phyloP scores from a whole-genome alignment of 352 stramenopile species.

The Globisporangium splendens region DNA sequence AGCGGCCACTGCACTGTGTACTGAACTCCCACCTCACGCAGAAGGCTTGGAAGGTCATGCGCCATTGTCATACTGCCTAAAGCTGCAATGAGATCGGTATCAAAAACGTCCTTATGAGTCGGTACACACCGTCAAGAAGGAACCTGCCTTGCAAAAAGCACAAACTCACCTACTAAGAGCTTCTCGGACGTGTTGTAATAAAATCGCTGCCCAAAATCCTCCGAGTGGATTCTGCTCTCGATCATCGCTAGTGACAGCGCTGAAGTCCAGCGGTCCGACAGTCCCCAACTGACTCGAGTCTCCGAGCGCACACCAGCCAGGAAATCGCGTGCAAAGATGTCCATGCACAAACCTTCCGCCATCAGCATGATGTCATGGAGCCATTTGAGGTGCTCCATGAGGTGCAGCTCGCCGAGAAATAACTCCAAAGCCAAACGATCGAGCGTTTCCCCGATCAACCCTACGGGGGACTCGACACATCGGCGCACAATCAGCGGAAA shows the following conservation, averaged over 20 bases:
- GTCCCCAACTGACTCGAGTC: conserved; percentile 39
- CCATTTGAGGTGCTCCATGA: conserved; percentile 55
- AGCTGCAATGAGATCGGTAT: conserved; percentile 17
- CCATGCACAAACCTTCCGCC: conserved; percentile 67
- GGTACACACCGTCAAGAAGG: not conserved
- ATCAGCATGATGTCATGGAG: conserved; percentile 67
- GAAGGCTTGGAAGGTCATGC: conserved; percentile 22
- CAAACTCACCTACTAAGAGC: conserved; percentile 36
- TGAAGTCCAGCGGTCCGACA: conserved; percentile 42
- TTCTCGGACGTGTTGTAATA: conserved; percentile 35
- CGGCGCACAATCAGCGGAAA: conserved; percentile 42
- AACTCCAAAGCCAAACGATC: conserved; percentile 43
- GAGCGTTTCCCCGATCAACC: conserved; percentile 31
- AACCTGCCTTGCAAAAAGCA: not conserved
- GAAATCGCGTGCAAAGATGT: conserved; percentile 66
- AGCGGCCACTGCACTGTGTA: conserved; percentile 49
- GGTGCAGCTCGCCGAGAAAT: conserved; percentile 34
- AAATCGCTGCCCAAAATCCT: conserved; percentile 33
- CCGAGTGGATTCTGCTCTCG: conserved; percentile 28
- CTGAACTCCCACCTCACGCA: conserved; percentile 45
- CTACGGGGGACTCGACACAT: conserved; percentile 38
- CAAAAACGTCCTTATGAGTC: not conserved
- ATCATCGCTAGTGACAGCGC: conserved; percentile 57
- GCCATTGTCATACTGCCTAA: conserved; percentile 33
- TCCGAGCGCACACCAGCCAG: conserved; percentile 36